Conservation (phyloP, 495 filamentous ascomycete species). For the Talaromyces liani region DNA sequence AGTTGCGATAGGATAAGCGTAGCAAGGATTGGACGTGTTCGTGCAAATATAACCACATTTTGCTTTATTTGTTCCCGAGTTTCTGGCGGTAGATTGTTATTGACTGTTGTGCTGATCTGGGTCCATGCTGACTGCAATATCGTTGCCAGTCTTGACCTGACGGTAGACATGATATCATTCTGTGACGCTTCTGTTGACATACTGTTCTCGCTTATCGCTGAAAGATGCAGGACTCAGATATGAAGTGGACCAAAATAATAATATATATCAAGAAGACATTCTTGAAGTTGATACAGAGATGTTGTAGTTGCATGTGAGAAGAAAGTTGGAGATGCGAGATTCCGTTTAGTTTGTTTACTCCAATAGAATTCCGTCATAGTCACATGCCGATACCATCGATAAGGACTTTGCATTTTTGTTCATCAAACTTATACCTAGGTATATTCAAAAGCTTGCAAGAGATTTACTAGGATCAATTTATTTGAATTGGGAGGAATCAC, state of each 20-base stretch:
- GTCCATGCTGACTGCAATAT: neutral
- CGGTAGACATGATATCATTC: neutral
- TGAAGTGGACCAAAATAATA: neutral
- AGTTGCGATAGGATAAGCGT: constrained; percentile 51
- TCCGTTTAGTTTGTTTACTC: neutral
- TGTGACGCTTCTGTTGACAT: neutral
- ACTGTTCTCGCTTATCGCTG: neutral
- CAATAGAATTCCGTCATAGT: neutral
- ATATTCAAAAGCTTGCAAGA: neutral
- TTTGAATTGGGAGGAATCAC: neutral
- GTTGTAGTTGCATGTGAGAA: neutral
- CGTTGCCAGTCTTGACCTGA: neutral
- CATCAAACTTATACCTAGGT: neutral
- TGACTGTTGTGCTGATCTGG: neutral
- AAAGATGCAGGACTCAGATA: neutral
- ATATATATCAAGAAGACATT: neutral
- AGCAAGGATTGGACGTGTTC: constrained; percentile 14
- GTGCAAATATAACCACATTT: constrained; percentile 6
- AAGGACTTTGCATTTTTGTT: neutral
- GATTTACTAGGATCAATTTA: neutral
- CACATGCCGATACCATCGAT: neutral
- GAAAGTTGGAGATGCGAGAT: neutral
- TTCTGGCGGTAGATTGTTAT: constrained; percentile 3
- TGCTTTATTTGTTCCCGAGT: constrained; percentile 2
- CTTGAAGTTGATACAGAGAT: neutral